A percentile compares a stretch with the other conserved stretches of the same genome.
Evolutionary conservation across 257 asterid genomes (phyloP).

Genomic region (Fraxinus excelsior): DNA sequence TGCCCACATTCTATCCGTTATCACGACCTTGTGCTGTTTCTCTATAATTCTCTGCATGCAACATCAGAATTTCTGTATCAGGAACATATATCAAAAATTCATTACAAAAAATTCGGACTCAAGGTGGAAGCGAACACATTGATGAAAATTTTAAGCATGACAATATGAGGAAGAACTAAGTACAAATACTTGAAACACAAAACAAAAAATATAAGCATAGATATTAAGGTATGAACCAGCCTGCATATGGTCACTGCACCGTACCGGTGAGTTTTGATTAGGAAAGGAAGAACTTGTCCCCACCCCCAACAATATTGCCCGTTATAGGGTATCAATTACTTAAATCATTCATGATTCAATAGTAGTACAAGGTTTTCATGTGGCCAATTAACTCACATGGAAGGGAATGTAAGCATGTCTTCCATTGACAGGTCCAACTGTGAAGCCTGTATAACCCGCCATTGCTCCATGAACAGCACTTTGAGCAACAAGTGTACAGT

Average conservation of each 20-base stretch:
- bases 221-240: neutral
- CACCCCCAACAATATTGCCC: neutral
- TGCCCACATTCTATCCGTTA: constrained; percentile 99
- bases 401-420: constrained; percentile 80
- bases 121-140: too few species aligned
- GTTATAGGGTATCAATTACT: neutral
- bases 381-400: constrained; percentile 48
- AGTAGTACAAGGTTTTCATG: neutral
- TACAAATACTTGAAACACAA: too few species aligned
- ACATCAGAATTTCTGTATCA: neutral
- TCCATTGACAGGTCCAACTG: constrained; percentile 72
- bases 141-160: too few species aligned
- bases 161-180: too few species aligned
- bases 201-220: too few species aligned
- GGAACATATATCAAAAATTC: neutral
- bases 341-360: neutral
- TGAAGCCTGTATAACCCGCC: constrained; percentile 94
- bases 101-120: too few species aligned
- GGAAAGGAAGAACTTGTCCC: neutral
- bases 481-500: constrained; percentile 95
- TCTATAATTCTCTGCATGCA: constrained; percentile 68
- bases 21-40: constrained; percentile 73
- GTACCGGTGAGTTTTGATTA: neutral
- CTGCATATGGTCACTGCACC: too few species aligned
- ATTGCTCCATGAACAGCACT: constrained; percentile 95